phyloP scores from a whole-genome alignment of 768 basidiomycete species.

The Zangia roseola region DNA sequence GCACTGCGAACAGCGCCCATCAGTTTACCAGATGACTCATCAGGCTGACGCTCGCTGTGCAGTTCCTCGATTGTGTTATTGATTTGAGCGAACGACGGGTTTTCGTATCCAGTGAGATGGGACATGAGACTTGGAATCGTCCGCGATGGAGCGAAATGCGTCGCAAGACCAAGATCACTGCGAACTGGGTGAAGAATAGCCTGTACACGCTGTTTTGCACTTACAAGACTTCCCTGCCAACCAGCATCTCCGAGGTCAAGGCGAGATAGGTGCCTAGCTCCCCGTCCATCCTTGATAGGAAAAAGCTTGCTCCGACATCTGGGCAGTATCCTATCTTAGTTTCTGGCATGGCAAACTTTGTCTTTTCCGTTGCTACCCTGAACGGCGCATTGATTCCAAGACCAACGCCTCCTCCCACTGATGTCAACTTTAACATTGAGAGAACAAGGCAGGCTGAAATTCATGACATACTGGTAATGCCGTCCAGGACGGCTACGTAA shows the following conservation, averaged over 20 bases:
- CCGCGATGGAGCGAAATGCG: slow-evolving; percentile 84
- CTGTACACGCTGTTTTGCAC: slow-evolving; percentile 30
- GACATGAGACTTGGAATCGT: slow-evolving; percentile 70
- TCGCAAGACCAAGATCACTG: slow-evolving; percentile 91
- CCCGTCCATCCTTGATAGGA: slow-evolving; percentile 88
- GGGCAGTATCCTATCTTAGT: slow-evolving; percentile 88
- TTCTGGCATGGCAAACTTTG: slow-evolving; percentile 94
- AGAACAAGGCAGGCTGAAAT: slow-evolving; percentile 6
- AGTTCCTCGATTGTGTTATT: slow-evolving; percentile 71
- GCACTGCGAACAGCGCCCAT: slow-evolving; percentile 68
- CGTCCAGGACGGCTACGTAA: slow-evolving; percentile 90
- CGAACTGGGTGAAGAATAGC: slow-evolving; percentile 11
- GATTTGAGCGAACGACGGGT: slow-evolving; percentile 44
- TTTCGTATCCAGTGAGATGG: slow-evolving; percentile 50
- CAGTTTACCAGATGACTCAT: slow-evolving; percentile 52
- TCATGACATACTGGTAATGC: slow-evolving; percentile 72
- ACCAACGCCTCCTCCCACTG: slow-evolving; percentile 97
- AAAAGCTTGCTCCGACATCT: slow-evolving; percentile 91
- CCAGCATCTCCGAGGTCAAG: slow-evolving; percentile 70
- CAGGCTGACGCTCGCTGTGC: slow-evolving; percentile 53
- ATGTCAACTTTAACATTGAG: slow-evolving; percentile 3
- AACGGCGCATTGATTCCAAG: slow-evolving; percentile 82
- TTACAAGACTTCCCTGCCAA: slow-evolving; percentile 84
- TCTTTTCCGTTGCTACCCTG: slow-evolving; percentile 91
- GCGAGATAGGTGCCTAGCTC: slow-evolving; percentile 92